Evolutionary conservation across 2,329 filamentous ascomycete genomes (phyloP).

Genomic region (Purpureocillium takamizusanense): DNA sequence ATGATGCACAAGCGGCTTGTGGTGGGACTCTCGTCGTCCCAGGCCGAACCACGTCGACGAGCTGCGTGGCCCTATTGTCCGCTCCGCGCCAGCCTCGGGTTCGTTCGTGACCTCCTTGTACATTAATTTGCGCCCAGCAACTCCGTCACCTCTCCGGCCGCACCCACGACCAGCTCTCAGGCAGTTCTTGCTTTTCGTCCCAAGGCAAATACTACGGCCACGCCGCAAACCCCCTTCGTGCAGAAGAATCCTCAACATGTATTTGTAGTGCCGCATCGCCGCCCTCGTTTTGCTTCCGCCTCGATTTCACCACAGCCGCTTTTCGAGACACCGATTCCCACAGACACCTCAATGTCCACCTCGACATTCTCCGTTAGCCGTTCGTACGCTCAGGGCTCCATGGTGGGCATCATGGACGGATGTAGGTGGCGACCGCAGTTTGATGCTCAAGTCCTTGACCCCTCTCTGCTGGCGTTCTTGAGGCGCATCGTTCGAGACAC

Average conservation of each 20-base stretch:
- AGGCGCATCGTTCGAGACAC: background rate
- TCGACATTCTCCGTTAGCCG: background rate
- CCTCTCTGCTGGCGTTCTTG: no score
- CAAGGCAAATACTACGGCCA: no score
- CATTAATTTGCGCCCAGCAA: background rate
- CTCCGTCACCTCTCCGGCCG: background rate
- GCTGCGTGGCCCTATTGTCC: background rate
- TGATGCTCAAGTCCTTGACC: background rate
- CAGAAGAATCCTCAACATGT: no score
- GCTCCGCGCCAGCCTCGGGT: background rate
- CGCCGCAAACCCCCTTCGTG: background rate
- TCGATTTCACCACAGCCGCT: no score
- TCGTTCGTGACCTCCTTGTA: background rate
- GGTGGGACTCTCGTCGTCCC: constrained; percentile 1
- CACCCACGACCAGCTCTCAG: background rate
- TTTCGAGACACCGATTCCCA: background rate
- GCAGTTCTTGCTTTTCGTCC: background rate
- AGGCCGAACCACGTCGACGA: background rate
- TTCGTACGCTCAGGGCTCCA: background rate
- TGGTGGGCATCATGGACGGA: constrained; percentile 15
- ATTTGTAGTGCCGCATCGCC: no score
- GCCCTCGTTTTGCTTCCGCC: no score
- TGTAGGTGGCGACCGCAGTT: constrained; percentile 7
- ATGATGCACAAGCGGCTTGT: constrained; percentile 5
- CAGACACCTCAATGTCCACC: background rate